These are phyloP conservation scores for Onygenales sp. DNA, from an alignment of 2,329 filamentous ascomycete genomes.

Conservation along the genomic window DNA sequence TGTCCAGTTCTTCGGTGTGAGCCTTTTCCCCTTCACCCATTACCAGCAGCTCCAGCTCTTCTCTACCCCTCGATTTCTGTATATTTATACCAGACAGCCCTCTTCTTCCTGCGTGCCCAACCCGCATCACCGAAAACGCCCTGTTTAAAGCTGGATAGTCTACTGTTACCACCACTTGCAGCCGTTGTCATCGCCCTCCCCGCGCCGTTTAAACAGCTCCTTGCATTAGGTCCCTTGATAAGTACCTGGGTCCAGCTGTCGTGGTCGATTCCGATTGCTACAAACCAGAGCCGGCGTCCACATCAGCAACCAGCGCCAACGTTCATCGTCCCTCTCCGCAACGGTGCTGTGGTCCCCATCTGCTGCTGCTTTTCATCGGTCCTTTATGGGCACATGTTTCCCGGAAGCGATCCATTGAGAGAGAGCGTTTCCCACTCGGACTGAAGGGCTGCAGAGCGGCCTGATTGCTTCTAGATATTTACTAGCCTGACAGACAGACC, in stretches of 20 bases:
- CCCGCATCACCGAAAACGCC: too few relatives aligned
- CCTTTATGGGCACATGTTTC: neutral
- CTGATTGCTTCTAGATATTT: conserved; percentile 1
- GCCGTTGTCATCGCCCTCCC: too few relatives aligned
- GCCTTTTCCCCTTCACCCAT: too few relatives aligned
- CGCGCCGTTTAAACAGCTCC: neutral
- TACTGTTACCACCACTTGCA: too few relatives aligned
- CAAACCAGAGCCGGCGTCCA: neutral
- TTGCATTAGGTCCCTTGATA: neutral
- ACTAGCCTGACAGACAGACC: neutral
- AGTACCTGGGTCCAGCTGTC: neutral
- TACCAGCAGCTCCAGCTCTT: too few relatives aligned
- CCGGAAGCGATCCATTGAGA: neutral
- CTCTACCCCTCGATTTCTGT: too few relatives aligned
- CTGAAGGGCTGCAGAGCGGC: conserved; percentile 4
- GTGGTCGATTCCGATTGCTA: conserved; percentile 5
- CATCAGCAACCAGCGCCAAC: neutral
- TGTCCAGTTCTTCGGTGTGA: too few relatives aligned
- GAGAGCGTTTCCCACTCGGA: neutral
- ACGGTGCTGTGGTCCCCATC: too few relatives aligned
- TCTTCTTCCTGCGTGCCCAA: too few relatives aligned
- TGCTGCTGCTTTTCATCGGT: neutral
- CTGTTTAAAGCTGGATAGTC: too few relatives aligned
- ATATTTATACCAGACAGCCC: too few relatives aligned
- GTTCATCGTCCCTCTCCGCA: too few relatives aligned